phyloP scores from a whole-genome alignment of 352 stramenopile genomes.

The Globisporangium spinosum region DNA sequence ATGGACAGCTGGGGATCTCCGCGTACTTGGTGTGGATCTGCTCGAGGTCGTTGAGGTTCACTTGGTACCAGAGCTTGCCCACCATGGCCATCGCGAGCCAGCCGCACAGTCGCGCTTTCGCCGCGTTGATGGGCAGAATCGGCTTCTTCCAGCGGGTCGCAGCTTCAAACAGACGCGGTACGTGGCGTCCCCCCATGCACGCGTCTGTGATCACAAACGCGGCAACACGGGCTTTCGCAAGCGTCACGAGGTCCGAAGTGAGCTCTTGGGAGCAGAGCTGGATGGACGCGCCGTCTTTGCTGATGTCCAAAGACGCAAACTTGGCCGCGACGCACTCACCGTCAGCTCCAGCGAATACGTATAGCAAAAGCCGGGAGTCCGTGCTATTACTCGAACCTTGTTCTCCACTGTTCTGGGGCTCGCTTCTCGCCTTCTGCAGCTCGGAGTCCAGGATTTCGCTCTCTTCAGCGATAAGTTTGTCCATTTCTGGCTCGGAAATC shows the following conservation, averaged over 20 bases:
- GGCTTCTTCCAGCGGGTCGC: slow-evolving; percentile 33
- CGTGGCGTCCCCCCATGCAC: slow-evolving; percentile 11
- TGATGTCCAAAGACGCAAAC: slow-evolving; percentile 7
- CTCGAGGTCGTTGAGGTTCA: slow-evolving; percentile 28
- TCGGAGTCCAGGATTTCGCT: not conserved
- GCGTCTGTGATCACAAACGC: slow-evolving; percentile 39
- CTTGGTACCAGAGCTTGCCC: slow-evolving; percentile 55
- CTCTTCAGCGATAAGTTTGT: slow-evolving; percentile 5
- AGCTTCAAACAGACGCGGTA: slow-evolving; percentile 33
- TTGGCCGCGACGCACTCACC: not conserved
- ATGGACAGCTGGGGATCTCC: slow-evolving; percentile 36
- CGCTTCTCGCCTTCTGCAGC: not conserved
- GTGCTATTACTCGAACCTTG: no score
- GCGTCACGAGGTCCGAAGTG: slow-evolving; percentile 19
- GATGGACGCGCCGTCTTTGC: not conserved
- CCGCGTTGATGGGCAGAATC: slow-evolving; percentile 41
- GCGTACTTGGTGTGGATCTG: slow-evolving; percentile 37
- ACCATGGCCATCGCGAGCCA: slow-evolving; percentile 49
- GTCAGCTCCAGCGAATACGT: slow-evolving; percentile 7
- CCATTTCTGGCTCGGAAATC: slow-evolving; percentile 12
- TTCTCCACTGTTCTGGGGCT: no score
- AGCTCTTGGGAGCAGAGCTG: slow-evolving; percentile 19
- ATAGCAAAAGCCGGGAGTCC: not conserved
- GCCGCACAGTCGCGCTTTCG: slow-evolving; percentile 23
- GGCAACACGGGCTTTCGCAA: slow-evolving; percentile 24